Evolutionary conservation across 2,329 filamentous ascomycete genomes (phyloP).

Genomic region (Tolypocladium inflatum): DNA sequence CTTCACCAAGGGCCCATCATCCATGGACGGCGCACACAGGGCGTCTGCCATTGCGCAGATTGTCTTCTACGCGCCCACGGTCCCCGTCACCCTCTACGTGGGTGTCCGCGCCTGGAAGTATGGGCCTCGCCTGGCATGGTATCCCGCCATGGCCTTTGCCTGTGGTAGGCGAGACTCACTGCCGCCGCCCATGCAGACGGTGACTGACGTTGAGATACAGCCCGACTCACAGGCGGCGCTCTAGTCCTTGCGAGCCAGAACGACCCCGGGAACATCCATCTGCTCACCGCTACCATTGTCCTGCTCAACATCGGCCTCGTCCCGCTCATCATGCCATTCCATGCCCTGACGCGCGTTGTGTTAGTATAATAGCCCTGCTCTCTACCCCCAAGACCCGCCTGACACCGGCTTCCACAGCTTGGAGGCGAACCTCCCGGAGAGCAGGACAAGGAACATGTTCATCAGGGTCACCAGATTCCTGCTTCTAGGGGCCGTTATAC

Average conservation of each 20-base stretch:
- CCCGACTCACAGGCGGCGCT: not conserved
- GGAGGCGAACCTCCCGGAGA: not conserved
- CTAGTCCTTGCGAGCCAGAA: not conserved
- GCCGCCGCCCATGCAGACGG: not conserved
- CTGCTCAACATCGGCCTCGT: slow-evolving; percentile 7
- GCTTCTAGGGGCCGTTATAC: not conserved
- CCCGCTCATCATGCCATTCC: slow-evolving; percentile 4
- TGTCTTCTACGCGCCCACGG: slow-evolving; percentile 7
- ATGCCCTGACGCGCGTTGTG: slow-evolving; percentile 5
- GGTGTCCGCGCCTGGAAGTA: slow-evolving; percentile 7
- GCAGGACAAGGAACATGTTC: not conserved
- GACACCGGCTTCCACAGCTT: not conserved
- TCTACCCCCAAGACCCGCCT: not conserved
- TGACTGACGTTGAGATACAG: slow-evolving; percentile 1
- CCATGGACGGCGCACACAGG: slow-evolving; percentile 5
- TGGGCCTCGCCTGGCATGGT: slow-evolving; percentile 9
- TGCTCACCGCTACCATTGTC: slow-evolving; percentile 5
- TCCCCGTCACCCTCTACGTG: slow-evolving; percentile 8
- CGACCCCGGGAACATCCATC: not conserved
- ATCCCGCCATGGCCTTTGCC: slow-evolving; percentile 3
- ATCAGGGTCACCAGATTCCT: not conserved
- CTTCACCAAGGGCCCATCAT: not conserved
- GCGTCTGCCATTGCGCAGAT: slow-evolving; percentile 9
- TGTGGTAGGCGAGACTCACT: slow-evolving; percentile 2
- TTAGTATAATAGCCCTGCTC: not conserved